A percentile compares a stretch with the other conserved stretches of the same genome.
Evolutionary conservation across 192 early-diverging fungal genomes (phyloP).

Genomic region (Backusella westeae): DNA sequence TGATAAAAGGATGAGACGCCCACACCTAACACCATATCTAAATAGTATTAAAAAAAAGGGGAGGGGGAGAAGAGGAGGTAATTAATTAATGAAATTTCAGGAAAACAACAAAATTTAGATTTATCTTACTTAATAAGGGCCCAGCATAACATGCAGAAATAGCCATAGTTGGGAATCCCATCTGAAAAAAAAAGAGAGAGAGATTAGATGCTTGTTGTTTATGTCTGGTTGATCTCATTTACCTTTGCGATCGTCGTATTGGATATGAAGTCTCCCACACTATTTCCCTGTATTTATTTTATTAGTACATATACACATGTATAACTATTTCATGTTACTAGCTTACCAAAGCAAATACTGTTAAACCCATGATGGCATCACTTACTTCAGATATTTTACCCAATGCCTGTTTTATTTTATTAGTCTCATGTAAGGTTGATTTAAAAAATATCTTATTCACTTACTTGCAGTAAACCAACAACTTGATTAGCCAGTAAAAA

Average conservation of each 20-base stretch:
- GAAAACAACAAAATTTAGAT: background rate
- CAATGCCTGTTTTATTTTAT: constrained; percentile 43
- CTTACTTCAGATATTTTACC: constrained; percentile 73
- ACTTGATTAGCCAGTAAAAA: constrained; percentile 88
- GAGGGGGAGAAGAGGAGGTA: background rate
- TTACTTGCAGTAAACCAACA: constrained; percentile 73
- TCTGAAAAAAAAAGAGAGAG: constrained; percentile 32
- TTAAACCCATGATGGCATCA: constrained; percentile 78
- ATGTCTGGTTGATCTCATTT: background rate
- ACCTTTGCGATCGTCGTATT: constrained; percentile 84
- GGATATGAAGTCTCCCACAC: constrained; percentile 85
- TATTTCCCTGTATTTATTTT: constrained; percentile 56
- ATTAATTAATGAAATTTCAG: background rate
- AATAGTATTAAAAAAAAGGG: background rate
- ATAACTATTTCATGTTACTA: background rate
- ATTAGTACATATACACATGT: background rate
- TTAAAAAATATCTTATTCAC: background rate
- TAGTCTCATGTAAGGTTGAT: background rate
- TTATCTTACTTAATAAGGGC: constrained; percentile 76
- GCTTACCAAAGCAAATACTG: constrained; percentile 79
- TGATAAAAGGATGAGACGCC: constrained; percentile 68
- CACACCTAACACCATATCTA: constrained; percentile 79
- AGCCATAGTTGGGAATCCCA: constrained; percentile 95
- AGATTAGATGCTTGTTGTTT: background rate
- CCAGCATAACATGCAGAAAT: constrained; percentile 91